Evolutionary conservation across 805 yeast species (phyloP).

Genomic region (Saccharomycopsis fibuligera): DNA sequence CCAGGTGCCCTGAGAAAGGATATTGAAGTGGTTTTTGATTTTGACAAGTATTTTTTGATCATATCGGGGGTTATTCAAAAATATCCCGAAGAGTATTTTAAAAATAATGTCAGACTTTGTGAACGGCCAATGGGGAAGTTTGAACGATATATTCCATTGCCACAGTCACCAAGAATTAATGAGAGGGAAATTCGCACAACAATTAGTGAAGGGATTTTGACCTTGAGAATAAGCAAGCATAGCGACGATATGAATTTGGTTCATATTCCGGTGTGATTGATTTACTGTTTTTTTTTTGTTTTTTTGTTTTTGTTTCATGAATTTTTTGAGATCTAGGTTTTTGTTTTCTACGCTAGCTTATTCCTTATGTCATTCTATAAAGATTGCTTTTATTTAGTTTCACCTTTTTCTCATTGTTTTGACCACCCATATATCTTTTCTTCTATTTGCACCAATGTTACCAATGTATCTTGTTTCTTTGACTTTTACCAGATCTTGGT

Average conservation of each 20-base stretch:
- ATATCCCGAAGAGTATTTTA: slow-evolving; percentile 5
- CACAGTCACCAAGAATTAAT: slow-evolving; percentile 19
- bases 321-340: too few species aligned
- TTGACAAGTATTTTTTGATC: slow-evolving; percentile 10
- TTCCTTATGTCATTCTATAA: too few species aligned
- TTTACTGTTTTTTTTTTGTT: not conserved
- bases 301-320: not conserved
- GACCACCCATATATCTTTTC: too few species aligned
- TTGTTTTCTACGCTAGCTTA: too few species aligned
- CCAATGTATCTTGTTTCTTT: too few species aligned
- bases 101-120: slow-evolving; percentile 11
- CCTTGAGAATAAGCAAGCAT: slow-evolving; percentile 15
- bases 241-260: slow-evolving; percentile 18
- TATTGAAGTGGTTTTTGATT: slow-evolving; percentile 17
- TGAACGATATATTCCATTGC: slow-evolving; percentile 20
- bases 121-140: slow-evolving; percentile 21
- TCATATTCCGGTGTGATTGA: slow-evolving; percentile 8
- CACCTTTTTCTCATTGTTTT: too few species aligned
- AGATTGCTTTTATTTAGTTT: too few species aligned
- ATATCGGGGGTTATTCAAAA: slow-evolving; percentile 13
- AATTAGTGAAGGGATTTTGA: slow-evolving; percentile 19
- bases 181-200: slow-evolving; percentile 14
- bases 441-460: too few species aligned
- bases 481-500: too few species aligned
- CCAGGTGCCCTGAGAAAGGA: slow-evolving; percentile 19